Percentiles rank a stretch among this genome's conserved stretches.
These are phyloP conservation scores for Trypanosoma cruzi DNA, from an alignment of 208 protist genomes.

Conservation along the genomic window DNA sequence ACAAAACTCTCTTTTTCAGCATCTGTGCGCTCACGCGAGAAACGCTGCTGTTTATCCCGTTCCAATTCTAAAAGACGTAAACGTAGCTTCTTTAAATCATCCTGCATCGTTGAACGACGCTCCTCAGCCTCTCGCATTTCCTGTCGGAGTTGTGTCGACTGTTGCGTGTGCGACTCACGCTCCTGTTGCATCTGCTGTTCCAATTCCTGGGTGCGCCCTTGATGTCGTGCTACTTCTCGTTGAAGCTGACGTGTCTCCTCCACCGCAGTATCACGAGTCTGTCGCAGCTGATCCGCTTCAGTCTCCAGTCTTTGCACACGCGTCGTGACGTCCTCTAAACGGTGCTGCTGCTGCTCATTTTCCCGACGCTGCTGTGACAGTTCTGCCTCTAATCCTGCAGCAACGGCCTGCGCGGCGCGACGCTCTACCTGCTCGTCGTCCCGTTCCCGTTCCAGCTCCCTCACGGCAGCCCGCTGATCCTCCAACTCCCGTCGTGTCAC, in stretches of 20 bases:
- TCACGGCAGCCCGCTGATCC: background rate
- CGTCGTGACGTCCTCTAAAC: conserved; percentile 31
- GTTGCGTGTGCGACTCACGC: conserved; percentile 30
- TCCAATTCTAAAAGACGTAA: conserved; percentile 47
- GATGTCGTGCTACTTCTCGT: conserved; percentile 5
- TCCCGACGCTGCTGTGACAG: conserved; percentile 30
- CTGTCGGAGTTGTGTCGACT: conserved; percentile 35
- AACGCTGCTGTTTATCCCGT: conserved; percentile 21
- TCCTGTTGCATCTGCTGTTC: conserved; percentile 32
- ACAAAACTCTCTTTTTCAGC: conserved; percentile 66
- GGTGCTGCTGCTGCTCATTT: conserved; percentile 27
- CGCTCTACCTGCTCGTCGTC: conserved; percentile 45
- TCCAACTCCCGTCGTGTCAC: conserved; percentile 27
- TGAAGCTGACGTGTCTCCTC: conserved; percentile 25
- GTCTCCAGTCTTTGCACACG: conserved; percentile 32
- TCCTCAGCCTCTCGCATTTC: conserved; percentile 53
- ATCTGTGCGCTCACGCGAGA: conserved; percentile 34
- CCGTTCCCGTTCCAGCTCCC: conserved; percentile 35
- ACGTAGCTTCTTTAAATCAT: conserved; percentile 54
- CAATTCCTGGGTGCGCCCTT: conserved; percentile 36
- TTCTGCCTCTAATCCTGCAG: conserved; percentile 33
- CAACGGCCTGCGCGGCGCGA: conserved; percentile 28
- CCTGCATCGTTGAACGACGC: conserved; percentile 46
- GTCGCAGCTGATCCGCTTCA: conserved; percentile 39
- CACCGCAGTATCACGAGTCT: conserved; percentile 28